phyloP scores from a whole-genome alignment of 1,139 yeast genomes.

The Candida sanyaensis region DNA sequence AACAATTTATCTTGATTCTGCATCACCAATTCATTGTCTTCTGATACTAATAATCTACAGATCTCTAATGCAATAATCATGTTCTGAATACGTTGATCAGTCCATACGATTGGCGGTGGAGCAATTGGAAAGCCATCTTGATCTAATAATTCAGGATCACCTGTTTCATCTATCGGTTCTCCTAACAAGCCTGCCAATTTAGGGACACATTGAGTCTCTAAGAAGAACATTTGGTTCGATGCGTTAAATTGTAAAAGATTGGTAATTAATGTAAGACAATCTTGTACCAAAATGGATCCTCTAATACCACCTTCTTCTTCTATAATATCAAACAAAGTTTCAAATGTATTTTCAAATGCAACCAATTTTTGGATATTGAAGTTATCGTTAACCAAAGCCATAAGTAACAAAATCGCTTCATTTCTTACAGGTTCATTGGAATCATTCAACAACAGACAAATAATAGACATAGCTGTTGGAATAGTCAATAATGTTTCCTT shows the following conservation, averaged over 20 bases:
- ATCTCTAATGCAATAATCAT: constrained; percentile 69
- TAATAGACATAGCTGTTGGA: constrained; percentile 78
- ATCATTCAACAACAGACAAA: constrained; percentile 72
- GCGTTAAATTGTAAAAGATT: constrained; percentile 80
- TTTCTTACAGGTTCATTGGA: constrained; percentile 86
- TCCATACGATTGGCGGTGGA: constrained; percentile 57
- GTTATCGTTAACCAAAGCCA: constrained; percentile 80
- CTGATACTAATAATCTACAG: constrained; percentile 69
- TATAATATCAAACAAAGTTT: constrained; percentile 72
- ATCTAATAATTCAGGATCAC: constrained; percentile 25
- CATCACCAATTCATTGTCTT: constrained; percentile 67
- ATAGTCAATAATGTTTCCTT: constrained; percentile 72
- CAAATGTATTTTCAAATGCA: constrained; percentile 93
- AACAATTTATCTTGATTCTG: constrained; percentile 65
- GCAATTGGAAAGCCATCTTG: constrained; percentile 19
- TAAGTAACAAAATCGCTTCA: constrained; percentile 79
- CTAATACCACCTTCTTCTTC: constrained; percentile 87
- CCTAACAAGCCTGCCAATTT: constrained; percentile 61
- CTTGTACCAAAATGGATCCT: constrained; percentile 90
- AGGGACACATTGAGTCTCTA: constrained; percentile 81
- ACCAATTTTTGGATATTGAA: constrained; percentile 89
- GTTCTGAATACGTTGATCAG: constrained; percentile 70
- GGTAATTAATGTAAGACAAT: constrained; percentile 74
- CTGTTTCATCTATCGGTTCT: constrained; percentile 52
- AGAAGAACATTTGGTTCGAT: constrained; percentile 84